Conservation (phyloP, 108 stramenopile species). For the Nitzschia palea region DNA sequence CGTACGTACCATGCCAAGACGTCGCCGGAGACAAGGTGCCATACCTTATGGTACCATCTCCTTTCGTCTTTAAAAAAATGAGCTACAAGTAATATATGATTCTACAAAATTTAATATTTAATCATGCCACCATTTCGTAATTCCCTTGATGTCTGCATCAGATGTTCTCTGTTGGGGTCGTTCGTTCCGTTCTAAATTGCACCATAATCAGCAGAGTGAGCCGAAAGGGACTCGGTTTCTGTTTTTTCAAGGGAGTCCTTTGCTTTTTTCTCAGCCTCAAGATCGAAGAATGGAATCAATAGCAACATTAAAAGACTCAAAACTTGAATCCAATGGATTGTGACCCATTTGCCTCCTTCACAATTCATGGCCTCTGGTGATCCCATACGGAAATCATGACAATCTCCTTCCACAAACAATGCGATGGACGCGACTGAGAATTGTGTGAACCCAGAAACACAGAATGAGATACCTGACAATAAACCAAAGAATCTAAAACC, state of each 20-base stretch:
- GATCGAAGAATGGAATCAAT: constrained; percentile 15
- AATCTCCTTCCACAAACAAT: constrained; percentile 16
- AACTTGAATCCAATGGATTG: constrained; percentile 21
- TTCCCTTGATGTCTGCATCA: too few relatives aligned
- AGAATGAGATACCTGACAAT: constrained; percentile 49
- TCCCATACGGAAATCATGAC: constrained; percentile 10
- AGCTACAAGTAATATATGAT: too few relatives aligned
- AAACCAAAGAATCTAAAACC: constrained; percentile 59
- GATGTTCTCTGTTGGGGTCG: too few relatives aligned
- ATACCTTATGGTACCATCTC: too few relatives aligned
- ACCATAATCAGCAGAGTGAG: constrained; percentile 13
- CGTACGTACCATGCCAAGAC: too few relatives aligned
- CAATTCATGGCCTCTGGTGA: not conserved
- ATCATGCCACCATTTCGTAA: not conserved
- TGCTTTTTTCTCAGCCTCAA: constrained; percentile 2
- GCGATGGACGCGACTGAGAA: constrained; percentile 27
- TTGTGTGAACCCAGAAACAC: constrained; percentile 38
- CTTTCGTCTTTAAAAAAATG: too few relatives aligned
- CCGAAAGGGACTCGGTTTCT: constrained; percentile 10
- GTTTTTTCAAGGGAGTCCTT: not conserved
- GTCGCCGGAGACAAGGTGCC: too few relatives aligned
- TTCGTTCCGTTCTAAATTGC: not conserved
- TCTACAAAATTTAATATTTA: not conserved
- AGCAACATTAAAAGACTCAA: not conserved
- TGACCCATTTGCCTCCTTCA: constrained; percentile 14